Evolutionary conservation across 176 grass and related monocot genomes (phyloP).

Genomic region (Phoenix roebelenii): DNA sequence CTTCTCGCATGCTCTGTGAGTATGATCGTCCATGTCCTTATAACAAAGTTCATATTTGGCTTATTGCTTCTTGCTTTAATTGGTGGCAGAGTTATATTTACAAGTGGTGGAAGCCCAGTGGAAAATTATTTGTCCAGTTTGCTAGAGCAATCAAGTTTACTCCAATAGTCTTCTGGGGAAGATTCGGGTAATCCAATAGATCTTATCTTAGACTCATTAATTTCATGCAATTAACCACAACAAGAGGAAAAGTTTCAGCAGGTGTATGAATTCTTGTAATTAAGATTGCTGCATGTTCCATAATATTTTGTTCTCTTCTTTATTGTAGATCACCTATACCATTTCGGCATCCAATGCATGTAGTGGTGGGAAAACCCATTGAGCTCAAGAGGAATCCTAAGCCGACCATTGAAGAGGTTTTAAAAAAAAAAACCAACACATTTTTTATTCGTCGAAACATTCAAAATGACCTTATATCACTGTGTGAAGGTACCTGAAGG

Average conservation of each 20-base stretch:
- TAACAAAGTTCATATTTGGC: too few relatives aligned
- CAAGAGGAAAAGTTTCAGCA: background rate
- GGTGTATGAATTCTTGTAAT: background rate
- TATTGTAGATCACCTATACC: constrained; percentile 70
- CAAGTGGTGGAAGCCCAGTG: constrained; percentile 86
- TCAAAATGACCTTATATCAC: too few relatives aligned
- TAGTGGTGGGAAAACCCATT: constrained; percentile 73
- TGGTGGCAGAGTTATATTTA: constrained; percentile 50
- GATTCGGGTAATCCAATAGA: constrained; percentile 40
- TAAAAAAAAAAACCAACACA: too few relatives aligned
- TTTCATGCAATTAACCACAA: too few relatives aligned
- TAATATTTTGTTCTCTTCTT: background rate
- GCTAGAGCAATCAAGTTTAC: constrained; percentile 91
- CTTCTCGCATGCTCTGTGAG: too few relatives aligned
- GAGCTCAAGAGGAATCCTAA: constrained; percentile 52
- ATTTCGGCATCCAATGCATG: constrained; percentile 63
- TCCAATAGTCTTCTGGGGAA: constrained; percentile 84
- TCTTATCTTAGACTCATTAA: background rate
- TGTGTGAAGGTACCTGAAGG: too few relatives aligned
- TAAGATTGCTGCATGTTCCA: background rate
- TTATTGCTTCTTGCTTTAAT: constrained; percentile 15
- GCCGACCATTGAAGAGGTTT: constrained; percentile 65
- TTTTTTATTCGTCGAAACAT: too few relatives aligned
- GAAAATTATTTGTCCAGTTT: constrained; percentile 72
- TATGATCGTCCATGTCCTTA: too few relatives aligned